A percentile compares a stretch with the other conserved stretches of the same genome.
Evolutionary conservation across 148 eudicot genomes (phyloP).

Genomic region (Vaccinium vitisidaea): DNA sequence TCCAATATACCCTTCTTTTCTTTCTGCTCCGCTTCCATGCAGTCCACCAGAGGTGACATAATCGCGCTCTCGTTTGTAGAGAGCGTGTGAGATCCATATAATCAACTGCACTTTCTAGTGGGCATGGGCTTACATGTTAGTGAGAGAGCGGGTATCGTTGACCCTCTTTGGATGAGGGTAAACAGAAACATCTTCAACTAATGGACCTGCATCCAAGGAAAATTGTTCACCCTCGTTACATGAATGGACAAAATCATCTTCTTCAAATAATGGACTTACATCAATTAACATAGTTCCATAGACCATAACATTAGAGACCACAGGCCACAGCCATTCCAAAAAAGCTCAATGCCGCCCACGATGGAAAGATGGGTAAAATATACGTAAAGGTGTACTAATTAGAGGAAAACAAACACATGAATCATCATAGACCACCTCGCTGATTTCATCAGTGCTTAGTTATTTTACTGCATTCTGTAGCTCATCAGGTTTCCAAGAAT

Average conservation of each 20-base stretch:
- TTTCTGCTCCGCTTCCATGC: not conserved
- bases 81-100: not conserved
- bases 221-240: not conserved
- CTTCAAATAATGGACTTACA: not conserved
- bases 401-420: not conserved
- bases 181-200: not conserved
- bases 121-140: not conserved
- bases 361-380: not conserved
- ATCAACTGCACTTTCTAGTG: not conserved
- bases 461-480: not conserved
- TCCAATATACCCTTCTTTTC: not conserved
- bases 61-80: not conserved
- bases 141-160: not conserved
- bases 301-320: not conserved
- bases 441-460: not conserved
- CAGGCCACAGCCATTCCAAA: not conserved
- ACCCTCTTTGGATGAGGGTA: not conserved
- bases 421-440: not conserved
- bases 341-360: not conserved
- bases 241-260: not conserved
- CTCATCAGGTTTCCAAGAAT: conserved; percentile 9
- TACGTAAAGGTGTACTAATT: too few species aligned
- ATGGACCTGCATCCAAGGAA: not conserved
- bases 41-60: not conserved
- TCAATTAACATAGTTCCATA: not conserved